Conservation (phyloP, 2,329 filamentous ascomycete genomes). For the Calonectria ilicicola region DNA sequence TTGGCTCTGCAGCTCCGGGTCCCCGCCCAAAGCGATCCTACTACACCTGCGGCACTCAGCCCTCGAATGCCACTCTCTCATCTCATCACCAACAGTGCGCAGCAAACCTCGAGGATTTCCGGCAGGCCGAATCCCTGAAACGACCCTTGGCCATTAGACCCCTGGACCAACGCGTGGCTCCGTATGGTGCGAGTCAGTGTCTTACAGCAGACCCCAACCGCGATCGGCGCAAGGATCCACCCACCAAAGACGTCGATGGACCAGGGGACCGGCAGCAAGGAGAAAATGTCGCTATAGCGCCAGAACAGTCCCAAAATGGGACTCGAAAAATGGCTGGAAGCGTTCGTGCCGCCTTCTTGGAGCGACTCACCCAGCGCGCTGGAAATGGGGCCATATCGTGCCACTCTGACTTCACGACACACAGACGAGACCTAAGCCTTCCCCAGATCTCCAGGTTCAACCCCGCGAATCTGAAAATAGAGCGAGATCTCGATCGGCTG, state of each 20-base stretch:
- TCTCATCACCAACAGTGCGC: conserved; percentile 13
- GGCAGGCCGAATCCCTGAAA: conserved; percentile 16
- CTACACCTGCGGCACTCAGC: neutral
- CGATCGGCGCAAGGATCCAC: conserved; percentile 23
- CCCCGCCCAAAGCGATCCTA: neutral
- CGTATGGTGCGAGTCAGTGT: conserved; percentile 25
- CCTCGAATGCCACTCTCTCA: conserved; percentile 5
- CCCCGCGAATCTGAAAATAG: conserved; percentile 6
- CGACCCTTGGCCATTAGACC: conserved; percentile 18
- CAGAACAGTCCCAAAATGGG: neutral
- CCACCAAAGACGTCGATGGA: neutral
- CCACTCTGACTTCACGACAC: conserved; percentile 14
- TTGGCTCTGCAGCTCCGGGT: neutral
- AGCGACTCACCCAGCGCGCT: neutral
- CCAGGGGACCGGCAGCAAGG: neutral
- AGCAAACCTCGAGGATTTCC: neutral
- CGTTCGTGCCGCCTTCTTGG: neutral
- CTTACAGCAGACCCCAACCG: conserved; percentile 4
- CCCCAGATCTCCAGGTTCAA: conserved; percentile 22
- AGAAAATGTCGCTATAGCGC: neutral
- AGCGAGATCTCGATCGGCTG: neutral
- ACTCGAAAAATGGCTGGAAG: neutral
- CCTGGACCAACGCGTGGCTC: conserved; percentile 19
- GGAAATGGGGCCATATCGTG: conserved; percentile 1
- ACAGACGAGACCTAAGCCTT: conserved; percentile 17